phyloP scores from a whole-genome alignment of 257 asterid genomes.

The Solanum peruvianum region DNA sequence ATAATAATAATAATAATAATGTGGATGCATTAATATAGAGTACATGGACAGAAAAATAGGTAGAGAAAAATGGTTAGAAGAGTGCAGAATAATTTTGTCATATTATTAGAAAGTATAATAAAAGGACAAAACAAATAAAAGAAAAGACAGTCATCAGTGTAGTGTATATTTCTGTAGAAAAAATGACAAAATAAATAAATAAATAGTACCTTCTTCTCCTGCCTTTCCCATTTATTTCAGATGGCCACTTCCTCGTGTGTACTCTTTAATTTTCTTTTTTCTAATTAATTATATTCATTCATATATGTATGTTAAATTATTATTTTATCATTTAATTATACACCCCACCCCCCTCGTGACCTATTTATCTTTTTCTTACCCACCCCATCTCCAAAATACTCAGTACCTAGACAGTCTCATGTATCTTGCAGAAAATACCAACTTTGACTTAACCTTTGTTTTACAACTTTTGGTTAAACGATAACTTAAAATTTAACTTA shows the following conservation, averaged over 20 bases:
- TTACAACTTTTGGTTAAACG: too few relatives aligned
- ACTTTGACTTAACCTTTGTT: background rate
- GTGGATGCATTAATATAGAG: background rate
- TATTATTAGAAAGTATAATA: background rate
- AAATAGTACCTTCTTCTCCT: constrained; percentile 11
- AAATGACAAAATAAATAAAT: constrained; percentile 6
- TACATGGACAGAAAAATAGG: constrained; percentile 3
- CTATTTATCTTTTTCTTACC: constrained; percentile 8
- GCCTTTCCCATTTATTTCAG: constrained; percentile 29
- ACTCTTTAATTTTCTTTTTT: background rate
- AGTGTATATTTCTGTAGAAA: background rate
- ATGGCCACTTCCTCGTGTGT: constrained; percentile 39
- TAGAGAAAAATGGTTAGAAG: background rate
- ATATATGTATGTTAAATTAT: background rate
- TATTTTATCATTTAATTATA: background rate
- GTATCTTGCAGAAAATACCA: background rate
- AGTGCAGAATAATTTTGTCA: background rate
- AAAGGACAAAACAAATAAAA: background rate
- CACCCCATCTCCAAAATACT: background rate
- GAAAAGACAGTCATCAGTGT: background rate
- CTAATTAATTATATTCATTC: background rate
- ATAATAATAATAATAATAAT: too few relatives aligned
- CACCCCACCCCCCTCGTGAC: constrained; percentile 33
- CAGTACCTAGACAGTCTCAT: background rate
- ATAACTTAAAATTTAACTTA: too few relatives aligned